Conservation (phyloP, 257 asterid species). For the Solanum appendiculatum region DNA sequence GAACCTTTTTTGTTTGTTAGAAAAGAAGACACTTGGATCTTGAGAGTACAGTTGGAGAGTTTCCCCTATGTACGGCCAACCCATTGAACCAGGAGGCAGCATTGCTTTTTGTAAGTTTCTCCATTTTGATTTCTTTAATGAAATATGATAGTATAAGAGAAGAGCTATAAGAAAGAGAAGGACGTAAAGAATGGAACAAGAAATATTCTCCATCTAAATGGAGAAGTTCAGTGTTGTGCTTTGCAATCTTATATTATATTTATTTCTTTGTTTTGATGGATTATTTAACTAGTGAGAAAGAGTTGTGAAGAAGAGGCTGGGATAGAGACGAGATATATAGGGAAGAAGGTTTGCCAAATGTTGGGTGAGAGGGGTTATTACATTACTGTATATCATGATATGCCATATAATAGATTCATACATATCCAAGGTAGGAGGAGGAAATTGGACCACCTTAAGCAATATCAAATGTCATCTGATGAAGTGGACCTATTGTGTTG, state of each 20-base stretch:
- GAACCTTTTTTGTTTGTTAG: slow-evolving; percentile 47
- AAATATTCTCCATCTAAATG: slow-evolving; percentile 10
- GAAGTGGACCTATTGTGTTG: neutral
- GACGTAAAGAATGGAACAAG: slow-evolving; percentile 15
- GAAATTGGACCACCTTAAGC: neutral
- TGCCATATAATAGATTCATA: neutral
- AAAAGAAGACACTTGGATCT: slow-evolving; percentile 55
- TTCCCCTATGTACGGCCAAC: slow-evolving; percentile 69
- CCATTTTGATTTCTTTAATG: slow-evolving; percentile 17
- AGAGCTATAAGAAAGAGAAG: slow-evolving; percentile 39
- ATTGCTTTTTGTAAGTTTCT: slow-evolving; percentile 9
- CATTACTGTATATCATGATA: neutral
- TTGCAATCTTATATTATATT: neutral
- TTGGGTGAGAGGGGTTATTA: neutral
- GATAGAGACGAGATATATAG: neutral
- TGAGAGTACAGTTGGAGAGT: slow-evolving; percentile 69
- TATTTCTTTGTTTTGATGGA: neutral
- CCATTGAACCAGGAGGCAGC: slow-evolving; percentile 82
- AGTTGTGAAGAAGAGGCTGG: neutral
- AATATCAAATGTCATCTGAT: neutral
- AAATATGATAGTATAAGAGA: slow-evolving; percentile 16
- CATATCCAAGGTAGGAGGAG: neutral
- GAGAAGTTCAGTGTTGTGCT: neutral
- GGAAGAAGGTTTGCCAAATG: neutral
- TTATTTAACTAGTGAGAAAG: neutral